Conservation (phyloP, 148 eudicot species). For the Chenopodium formosanum region DNA sequence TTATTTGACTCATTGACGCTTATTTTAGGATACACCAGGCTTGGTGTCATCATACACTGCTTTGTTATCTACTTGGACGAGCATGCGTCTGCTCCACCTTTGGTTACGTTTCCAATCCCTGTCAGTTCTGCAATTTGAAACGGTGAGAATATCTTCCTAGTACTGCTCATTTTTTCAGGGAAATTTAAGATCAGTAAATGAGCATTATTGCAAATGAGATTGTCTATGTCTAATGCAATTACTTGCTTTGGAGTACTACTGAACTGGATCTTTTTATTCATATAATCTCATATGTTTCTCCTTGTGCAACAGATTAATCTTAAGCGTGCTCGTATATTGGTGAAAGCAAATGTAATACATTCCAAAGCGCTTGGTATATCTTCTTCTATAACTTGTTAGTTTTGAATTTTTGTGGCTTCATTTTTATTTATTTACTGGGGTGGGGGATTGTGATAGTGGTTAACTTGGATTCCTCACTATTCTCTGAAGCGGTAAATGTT, state of each 20-base stretch:
- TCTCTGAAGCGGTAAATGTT: no score
- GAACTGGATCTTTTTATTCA: not conserved
- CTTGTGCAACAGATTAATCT: slow-evolving; percentile 61
- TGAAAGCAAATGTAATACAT: slow-evolving; percentile 56
- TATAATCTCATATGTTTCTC: not conserved
- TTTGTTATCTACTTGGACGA: slow-evolving; percentile 59
- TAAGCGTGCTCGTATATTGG: slow-evolving; percentile 93
- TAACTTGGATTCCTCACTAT: not conserved
- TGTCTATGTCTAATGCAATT: not conserved
- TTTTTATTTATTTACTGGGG: not conserved
- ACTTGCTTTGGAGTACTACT: not conserved
- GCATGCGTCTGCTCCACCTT: slow-evolving; percentile 81
- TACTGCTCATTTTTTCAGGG: not conserved
- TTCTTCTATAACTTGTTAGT: not conserved
- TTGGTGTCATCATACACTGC: slow-evolving; percentile 57
- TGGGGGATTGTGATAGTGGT: not conserved
- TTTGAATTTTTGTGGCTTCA: not conserved
- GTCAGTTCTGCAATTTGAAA: slow-evolving; percentile 68
- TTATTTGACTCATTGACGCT: not conserved
- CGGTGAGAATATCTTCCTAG: slow-evolving; percentile 41
- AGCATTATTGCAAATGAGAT: not conserved
- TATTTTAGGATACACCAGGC: slow-evolving; percentile 70
- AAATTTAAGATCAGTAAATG: not conserved
- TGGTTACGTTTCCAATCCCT: slow-evolving; percentile 92
- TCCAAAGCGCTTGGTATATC: slow-evolving; percentile 58